Evolutionary conservation across 2,329 filamentous ascomycete species (phyloP).

Genomic region (Aspergillus aculeatus): DNA sequence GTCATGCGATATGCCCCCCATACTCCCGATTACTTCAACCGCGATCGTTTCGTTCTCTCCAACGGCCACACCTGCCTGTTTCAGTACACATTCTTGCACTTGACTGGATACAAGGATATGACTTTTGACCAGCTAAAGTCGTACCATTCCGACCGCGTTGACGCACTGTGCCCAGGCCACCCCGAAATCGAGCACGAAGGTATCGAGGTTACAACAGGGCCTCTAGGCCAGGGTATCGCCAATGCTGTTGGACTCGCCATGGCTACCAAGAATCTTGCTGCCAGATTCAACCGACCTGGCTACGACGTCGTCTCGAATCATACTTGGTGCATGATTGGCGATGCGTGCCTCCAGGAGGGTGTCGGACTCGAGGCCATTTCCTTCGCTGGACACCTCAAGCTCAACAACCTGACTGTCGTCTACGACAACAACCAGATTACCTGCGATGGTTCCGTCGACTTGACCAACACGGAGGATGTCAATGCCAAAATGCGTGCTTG

Average conservation of each 20-base stretch:
- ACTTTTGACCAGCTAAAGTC: conserved; percentile 36
- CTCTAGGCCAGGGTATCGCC: conserved; percentile 60
- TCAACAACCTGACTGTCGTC: conserved; percentile 58
- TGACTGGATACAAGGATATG: conserved; percentile 33
- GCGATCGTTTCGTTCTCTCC: conserved; percentile 48
- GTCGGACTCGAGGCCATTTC: conserved; percentile 58
- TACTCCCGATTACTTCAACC: conserved; percentile 43
- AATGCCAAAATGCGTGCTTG: conserved; percentile 59
- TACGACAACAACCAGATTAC: conserved; percentile 64
- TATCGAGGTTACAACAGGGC: conserved; percentile 60
- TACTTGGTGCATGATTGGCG: conserved; percentile 59
- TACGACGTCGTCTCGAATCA: conserved; percentile 52
- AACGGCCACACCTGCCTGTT: conserved; percentile 40
- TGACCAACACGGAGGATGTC: conserved; percentile 56
- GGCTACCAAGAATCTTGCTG: conserved; percentile 56
- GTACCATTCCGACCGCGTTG: conserved; percentile 32
- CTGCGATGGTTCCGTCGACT: conserved; percentile 57
- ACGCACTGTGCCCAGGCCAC: conserved; percentile 35
- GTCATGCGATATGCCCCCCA: conserved; percentile 43
- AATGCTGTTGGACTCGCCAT: conserved; percentile 61
- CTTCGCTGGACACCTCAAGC: conserved; percentile 54
- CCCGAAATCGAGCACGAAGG: conserved; percentile 59
- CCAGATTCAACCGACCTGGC: conserved; percentile 53
- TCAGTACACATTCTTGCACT: conserved; percentile 34
- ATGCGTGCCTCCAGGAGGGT: conserved; percentile 60